These are phyloP conservation scores for Fistulinella cinereoalba DNA, from an alignment of 1,284 basidiomycete species.

Conservation along the genomic window DNA sequence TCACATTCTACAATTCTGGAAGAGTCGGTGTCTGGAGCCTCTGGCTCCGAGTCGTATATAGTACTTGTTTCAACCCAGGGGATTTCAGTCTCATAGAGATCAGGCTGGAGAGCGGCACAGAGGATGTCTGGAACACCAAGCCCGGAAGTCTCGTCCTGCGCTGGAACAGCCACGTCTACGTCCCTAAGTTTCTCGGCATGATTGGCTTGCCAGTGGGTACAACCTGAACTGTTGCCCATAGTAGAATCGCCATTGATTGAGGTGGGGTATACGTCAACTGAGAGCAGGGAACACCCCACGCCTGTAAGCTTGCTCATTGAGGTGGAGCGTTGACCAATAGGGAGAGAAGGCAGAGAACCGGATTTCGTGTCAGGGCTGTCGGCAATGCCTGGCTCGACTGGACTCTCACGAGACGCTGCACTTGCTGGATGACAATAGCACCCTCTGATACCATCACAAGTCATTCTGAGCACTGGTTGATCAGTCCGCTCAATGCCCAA, in stretches of 20 bases:
- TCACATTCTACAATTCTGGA: slow-evolving; percentile 89
- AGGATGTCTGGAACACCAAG: slow-evolving; percentile 14
- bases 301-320: slow-evolving; percentile 58
- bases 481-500: slow-evolving; percentile 86
- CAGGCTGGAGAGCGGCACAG: slow-evolving; percentile 48
- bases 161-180: slow-evolving; percentile 30
- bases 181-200: slow-evolving; percentile 63
- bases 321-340: slow-evolving; percentile 76
- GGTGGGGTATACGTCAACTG: slow-evolving; percentile 44
- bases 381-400: slow-evolving; percentile 55
- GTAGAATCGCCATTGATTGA: slow-evolving; percentile 41
- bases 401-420: slow-evolving; percentile 47
- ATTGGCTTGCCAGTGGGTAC: slow-evolving; percentile 70
- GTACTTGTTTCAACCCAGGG: slow-evolving; percentile 66
- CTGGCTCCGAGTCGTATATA: slow-evolving; percentile 15
- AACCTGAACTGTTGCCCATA: slow-evolving; percentile 46
- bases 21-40: slow-evolving; percentile 57
- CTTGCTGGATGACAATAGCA: slow-evolving; percentile 48
- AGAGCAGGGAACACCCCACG: slow-evolving; percentile 68
- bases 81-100: slow-evolving; percentile 78
- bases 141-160: slow-evolving; percentile 33
- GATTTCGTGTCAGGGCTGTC: slow-evolving; percentile 40
- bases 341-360: slow-evolving; percentile 42
- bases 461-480: slow-evolving; percentile 48
- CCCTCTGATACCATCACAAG: slow-evolving; percentile 61